Base-by-base conservation (phyloP, 1,284 basidiomycete species). In the Tylopilus sp. region DNA sequence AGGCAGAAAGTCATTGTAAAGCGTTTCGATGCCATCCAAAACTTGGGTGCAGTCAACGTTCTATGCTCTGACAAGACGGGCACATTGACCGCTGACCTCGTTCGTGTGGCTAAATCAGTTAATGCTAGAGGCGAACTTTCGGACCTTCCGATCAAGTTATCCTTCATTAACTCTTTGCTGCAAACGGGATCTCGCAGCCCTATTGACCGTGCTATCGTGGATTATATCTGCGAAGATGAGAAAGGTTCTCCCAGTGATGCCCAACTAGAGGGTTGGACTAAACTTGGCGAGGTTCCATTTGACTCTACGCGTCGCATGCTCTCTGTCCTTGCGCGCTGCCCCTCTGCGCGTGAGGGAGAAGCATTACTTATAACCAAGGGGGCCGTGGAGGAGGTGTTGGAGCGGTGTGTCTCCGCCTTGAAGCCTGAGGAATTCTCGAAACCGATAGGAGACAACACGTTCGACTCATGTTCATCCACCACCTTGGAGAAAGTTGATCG, bases 231-330 rank as follows among this genome's bases (percentile, higher is more conserved):
- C 31, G 69, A 71, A 61, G 63, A 63, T 9, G 71, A 73, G 27
- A 76, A 75, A 56, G 58, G 33, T 35, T 53, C 66, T 19, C 41
- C 62, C 29, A 37, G 23, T 37, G 75, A 71, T 52, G 34, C 23
- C 27, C 64, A 68, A n/a, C 53, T 68, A 12, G 71, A 69, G 1
- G 53, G 65, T 16, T 78, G 79, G 76, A 63, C 54, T 58, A 78
- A 78, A 69, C 70, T 79, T 1, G 76, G 79, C 17, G 76, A 78
- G 68, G 79, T 78, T 70, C 76, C 76, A 33, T 78, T 78, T 33
- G 76, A 78, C 60, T 80, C 76, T 12, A 73, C 79, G 4, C 76
- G 76, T 54, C 76, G 76, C 37, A 75, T 78, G 73, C 79, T 78
- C 41, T 78, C 76, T 31, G 34, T 78, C 25, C 77, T 78, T 21